These are phyloP conservation scores for Xylaria flabelliformis DNA, from an alignment of 495 filamentous ascomycete species.

Conservation along the genomic window DNA sequence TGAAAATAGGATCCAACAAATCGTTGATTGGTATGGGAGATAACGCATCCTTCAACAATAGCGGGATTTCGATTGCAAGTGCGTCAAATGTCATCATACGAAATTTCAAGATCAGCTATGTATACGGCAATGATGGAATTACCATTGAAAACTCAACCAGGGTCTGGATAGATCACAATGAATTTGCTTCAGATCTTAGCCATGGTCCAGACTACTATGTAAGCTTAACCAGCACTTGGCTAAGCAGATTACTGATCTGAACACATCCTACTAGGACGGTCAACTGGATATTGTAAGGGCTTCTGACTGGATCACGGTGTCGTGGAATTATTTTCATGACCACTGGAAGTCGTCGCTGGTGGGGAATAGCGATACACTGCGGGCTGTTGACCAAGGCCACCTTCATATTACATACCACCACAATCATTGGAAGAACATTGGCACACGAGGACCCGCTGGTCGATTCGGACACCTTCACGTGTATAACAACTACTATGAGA, in stretches of 20 bases:
- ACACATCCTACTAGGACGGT: slow-evolving; percentile 33
- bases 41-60: neutral
- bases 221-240: slow-evolving; percentile 37
- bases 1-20: slow-evolving; percentile 1
- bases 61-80: neutral
- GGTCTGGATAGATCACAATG: slow-evolving; percentile 62
- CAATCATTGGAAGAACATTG: slow-evolving; percentile 59
- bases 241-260: slow-evolving; percentile 15
- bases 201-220: slow-evolving; percentile 44
- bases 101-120: slow-evolving; percentile 28
- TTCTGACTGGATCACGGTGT: slow-evolving; percentile 58
- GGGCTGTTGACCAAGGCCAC: slow-evolving; percentile 53
- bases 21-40: neutral
- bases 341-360: slow-evolving; percentile 59
- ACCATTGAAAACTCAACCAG: slow-evolving; percentile 49
- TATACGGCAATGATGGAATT: slow-evolving; percentile 23
- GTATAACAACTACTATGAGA: slow-evolving; percentile 57
- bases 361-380: slow-evolving; percentile 43
- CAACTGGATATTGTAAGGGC: slow-evolving; percentile 57
- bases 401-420: slow-evolving; percentile 56
- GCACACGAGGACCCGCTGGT: slow-evolving; percentile 54
- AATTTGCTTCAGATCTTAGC: slow-evolving; percentile 49
- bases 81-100: slow-evolving; percentile 5
- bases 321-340: slow-evolving; percentile 59
- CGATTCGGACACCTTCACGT: slow-evolving; percentile 60